Evolutionary conservation across 805 yeast species (phyloP).

Genomic region (Candida gorgasii): DNA sequence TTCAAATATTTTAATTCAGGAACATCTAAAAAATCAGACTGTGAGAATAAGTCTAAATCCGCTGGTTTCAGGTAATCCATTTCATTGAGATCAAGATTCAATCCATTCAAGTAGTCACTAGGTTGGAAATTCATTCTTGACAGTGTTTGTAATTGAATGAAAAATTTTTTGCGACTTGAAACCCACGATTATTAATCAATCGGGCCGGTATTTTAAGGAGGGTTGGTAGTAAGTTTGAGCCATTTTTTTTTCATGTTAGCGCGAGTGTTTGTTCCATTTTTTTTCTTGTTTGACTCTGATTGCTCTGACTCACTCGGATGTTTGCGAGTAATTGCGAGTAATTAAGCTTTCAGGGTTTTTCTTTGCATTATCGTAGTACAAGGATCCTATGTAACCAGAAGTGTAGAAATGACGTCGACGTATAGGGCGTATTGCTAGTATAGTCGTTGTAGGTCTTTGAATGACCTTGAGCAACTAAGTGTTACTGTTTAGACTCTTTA

Average conservation of each 20-base stretch:
- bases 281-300: no score
- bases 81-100: slow-evolving; percentile 39
- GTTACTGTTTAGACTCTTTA: no score
- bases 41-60: slow-evolving; percentile 42
- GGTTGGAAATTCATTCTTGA: slow-evolving; percentile 43
- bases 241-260: neutral
- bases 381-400: no score
- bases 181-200: slow-evolving; percentile 1
- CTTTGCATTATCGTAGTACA: no score
- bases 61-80: slow-evolving; percentile 14
- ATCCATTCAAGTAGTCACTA: slow-evolving; percentile 39
- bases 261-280: no score
- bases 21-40: slow-evolving; percentile 42
- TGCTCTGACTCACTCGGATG: no score
- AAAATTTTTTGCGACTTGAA: slow-evolving; percentile 3
- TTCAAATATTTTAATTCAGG: slow-evolving; percentile 6
- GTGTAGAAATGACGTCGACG: no score
- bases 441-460: no score
- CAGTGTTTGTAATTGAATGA: neutral
- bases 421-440: no score
- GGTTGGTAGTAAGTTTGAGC: neutral
- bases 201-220: neutral
- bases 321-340: no score
- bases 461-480: no score
- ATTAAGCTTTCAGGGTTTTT: no score